Percentiles rank a stretch among this genome's conserved stretches.
phyloP scores from a whole-genome alignment of 2,329 filamentous ascomycete species.

The Chrysosporium keratinophilum region DNA sequence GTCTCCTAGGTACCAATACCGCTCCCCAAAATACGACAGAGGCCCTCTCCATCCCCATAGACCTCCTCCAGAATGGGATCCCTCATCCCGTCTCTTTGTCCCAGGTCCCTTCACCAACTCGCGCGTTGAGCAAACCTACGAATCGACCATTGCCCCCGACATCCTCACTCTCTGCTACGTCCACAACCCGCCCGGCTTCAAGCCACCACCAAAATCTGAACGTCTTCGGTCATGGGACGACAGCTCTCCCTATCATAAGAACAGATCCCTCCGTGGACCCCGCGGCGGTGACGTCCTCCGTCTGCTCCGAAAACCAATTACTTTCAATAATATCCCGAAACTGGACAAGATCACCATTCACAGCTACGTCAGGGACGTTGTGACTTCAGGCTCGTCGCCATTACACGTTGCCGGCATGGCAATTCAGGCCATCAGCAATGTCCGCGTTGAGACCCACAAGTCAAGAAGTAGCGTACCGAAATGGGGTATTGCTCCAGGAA shows the following conservation, averaged over 20 bases:
- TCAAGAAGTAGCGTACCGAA: constrained; percentile 60
- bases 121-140: constrained; percentile 80
- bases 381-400: constrained; percentile 59
- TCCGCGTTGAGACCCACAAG: constrained; percentile 58
- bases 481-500: constrained; percentile 63
- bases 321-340: constrained; percentile 75
- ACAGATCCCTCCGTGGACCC: constrained; percentile 72
- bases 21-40: constrained; percentile 86
- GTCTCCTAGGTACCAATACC: constrained; percentile 71
- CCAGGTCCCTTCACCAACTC: constrained; percentile 86
- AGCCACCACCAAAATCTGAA: constrained; percentile 46
- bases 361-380: constrained; percentile 57
- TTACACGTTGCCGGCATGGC: constrained; percentile 76
- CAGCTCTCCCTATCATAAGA: constrained; percentile 87
- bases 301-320: constrained; percentile 47
- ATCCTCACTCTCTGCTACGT: constrained; percentile 80
- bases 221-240: constrained; percentile 78
- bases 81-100: constrained; percentile 73
- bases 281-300: constrained; percentile 57
- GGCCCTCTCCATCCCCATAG: constrained; percentile 89
- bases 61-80: constrained; percentile 75
- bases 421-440: constrained; percentile 74
- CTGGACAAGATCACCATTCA: constrained; percentile 74
- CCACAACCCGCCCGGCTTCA: constrained; percentile 70
- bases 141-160: constrained; percentile 75